A percentile compares a stretch with the other conserved stretches of the same genome.
These are phyloP conservation scores for Plicaturopsis crispa DNA, from an alignment of 768 basidiomycete species.

Conservation along the genomic window DNA sequence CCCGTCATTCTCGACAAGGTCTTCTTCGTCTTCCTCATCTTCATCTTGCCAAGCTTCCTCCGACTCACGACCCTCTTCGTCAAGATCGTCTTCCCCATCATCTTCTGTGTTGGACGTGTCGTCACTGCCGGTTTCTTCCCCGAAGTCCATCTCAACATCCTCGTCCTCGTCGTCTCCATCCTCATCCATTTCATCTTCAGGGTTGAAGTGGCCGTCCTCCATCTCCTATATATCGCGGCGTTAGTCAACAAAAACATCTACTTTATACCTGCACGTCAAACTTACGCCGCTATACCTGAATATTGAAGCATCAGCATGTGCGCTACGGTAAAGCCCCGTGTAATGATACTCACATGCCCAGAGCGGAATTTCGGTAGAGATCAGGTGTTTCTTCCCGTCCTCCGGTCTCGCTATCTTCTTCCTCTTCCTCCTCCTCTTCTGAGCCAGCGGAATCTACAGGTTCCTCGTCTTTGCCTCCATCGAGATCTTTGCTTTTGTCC, in stretches of 20 bases:
- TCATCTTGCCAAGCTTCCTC: slow-evolving; percentile 57
- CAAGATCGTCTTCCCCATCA: slow-evolving; percentile 56
- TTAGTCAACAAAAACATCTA: slow-evolving; percentile 4
- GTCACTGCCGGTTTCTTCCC: slow-evolving; percentile 76
- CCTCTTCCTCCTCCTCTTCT: slow-evolving; percentile 41
- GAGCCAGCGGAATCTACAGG: slow-evolving; percentile 32
- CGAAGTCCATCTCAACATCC: slow-evolving; percentile 85
- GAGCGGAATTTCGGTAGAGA: slow-evolving; percentile 90
- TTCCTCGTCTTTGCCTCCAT: slow-evolving; percentile 38
- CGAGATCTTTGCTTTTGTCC: slow-evolving; percentile 51
- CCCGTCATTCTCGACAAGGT: slow-evolving; percentile 54
- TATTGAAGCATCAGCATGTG: not conserved
- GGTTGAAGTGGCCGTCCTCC: slow-evolving; percentile 64
- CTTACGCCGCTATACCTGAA: slow-evolving; percentile 72
- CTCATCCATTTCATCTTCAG: slow-evolving; percentile 71
- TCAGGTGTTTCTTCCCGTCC: slow-evolving; percentile 82
- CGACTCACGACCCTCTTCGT: slow-evolving; percentile 47
- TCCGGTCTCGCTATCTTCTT: slow-evolving; percentile 48
- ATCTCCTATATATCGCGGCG: slow-evolving; percentile 52
- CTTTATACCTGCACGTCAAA: slow-evolving; percentile 9
- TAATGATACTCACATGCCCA: slow-evolving; percentile 74
- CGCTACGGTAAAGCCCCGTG: not conserved
- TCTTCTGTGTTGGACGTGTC: slow-evolving; percentile 74
- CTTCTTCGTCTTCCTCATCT: slow-evolving; percentile 48
- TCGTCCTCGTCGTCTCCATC: slow-evolving; percentile 77